Percentiles rank a stretch among this genome's conserved stretches.
These are phyloP conservation scores for Chenopodium berlandieri DNA, from an alignment of 148 eudicot species.

Conservation along the genomic window DNA sequence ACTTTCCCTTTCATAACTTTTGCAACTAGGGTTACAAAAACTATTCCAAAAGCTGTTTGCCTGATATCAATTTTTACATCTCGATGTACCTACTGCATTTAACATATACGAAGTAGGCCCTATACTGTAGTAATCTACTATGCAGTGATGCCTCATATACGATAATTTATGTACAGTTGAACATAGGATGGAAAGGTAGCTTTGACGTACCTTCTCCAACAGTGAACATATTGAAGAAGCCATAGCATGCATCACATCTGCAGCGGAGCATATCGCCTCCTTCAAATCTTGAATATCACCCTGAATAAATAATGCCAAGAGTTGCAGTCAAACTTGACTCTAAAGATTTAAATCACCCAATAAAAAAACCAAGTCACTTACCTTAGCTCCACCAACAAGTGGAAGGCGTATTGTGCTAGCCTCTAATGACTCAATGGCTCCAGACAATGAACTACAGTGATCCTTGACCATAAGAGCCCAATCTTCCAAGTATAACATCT, in stretches of 20 bases:
- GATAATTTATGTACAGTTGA: not conserved
- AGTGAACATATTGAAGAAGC: slow-evolving; percentile 60
- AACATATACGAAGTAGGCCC: no score
- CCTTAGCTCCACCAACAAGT: slow-evolving; percentile 70
- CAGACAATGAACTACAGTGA: slow-evolving; percentile 55
- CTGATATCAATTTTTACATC: not conserved
- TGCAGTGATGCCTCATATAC: no score
- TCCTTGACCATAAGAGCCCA: slow-evolving; percentile 58
- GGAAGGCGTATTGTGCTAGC: slow-evolving; percentile 83
- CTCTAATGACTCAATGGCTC: slow-evolving; percentile 59
- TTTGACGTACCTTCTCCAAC: slow-evolving; percentile 44
- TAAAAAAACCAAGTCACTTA: slow-evolving; percentile 28
- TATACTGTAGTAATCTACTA: no score
- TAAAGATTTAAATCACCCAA: not conserved
- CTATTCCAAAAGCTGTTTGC: not conserved
- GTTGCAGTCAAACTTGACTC: not conserved
- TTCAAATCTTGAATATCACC: slow-evolving; percentile 55
- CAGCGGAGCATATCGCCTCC: slow-evolving; percentile 74
- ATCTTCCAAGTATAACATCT: slow-evolving; percentile 62
- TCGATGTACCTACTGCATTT: not conserved
- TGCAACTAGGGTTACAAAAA: not conserved
- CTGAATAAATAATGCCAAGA: slow-evolving; percentile 36
- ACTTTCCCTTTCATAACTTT: not conserved
- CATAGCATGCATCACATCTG: slow-evolving; percentile 80
- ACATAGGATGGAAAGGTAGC: not conserved